Percentiles rank a stretch among this genome's conserved stretches.
These are phyloP conservation scores for Lyophyllum decastes DNA, from an alignment of 768 basidiomycete species.

Conservation along the genomic window DNA sequence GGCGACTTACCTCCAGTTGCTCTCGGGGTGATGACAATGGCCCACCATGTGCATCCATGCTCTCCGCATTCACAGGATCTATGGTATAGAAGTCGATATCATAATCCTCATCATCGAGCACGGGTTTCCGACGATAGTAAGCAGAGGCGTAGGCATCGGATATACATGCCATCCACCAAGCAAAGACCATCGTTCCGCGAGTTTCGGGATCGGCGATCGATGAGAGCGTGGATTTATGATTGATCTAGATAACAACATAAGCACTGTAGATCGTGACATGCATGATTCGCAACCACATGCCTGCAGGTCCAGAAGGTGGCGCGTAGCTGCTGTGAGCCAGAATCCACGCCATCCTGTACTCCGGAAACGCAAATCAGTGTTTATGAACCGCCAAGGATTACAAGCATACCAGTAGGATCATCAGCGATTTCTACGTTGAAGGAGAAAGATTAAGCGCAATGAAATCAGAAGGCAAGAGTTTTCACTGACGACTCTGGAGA, in stretches of 20 bases:
- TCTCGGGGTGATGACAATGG: conserved; percentile 68
- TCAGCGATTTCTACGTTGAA: conserved; percentile 64
- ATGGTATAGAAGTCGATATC: conserved; percentile 87
- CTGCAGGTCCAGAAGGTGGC: conserved; percentile 77
- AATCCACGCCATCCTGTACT: conserved; percentile 78
- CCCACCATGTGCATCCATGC: conserved; percentile 40
- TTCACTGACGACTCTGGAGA: conserved; percentile 80
- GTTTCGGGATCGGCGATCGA: conserved; percentile 74
- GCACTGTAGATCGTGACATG: not conserved
- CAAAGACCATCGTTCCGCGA: conserved; percentile 84
- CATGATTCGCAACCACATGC: conserved; percentile 37
- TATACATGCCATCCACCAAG: conserved; percentile 93
- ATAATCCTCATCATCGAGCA: conserved; percentile 87
- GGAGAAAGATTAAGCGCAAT: conserved; percentile 6
- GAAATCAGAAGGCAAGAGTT: conserved; percentile 8
- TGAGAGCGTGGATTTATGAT: conserved; percentile 78
- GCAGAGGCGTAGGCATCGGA: conserved; percentile 81
- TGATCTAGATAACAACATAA: conserved; percentile 54
- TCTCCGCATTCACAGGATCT: conserved; percentile 56
- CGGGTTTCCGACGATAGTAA: conserved; percentile 84
- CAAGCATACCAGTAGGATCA: conserved; percentile 61
- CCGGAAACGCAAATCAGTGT: not conserved
- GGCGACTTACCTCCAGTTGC: conserved; percentile 69
- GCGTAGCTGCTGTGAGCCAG: conserved; percentile 78
- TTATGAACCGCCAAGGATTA: conserved; percentile 7